Percentiles rank a stretch among this genome's conserved stretches.
Evolutionary conservation across 768 basidiomycete species (phyloP).

Genomic region (Rhodosporidiobolus odoratus): DNA sequence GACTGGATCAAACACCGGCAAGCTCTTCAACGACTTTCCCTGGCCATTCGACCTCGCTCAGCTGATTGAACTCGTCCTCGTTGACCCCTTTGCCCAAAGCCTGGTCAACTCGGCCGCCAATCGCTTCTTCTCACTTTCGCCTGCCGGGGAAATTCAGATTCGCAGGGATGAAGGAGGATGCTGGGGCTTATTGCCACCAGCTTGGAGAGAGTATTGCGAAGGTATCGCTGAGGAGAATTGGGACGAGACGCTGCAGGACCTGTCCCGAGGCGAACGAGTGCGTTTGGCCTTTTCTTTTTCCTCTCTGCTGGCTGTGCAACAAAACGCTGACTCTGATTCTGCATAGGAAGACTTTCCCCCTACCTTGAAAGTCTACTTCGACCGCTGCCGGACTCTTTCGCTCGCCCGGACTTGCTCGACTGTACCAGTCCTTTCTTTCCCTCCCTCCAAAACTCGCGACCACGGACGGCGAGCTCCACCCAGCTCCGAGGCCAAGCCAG

Average conservation of each 20-base stretch:
- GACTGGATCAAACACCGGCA: too few relatives aligned
- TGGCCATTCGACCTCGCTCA: neutral
- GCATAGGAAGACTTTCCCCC: constrained; percentile 1
- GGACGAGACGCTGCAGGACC: neutral
- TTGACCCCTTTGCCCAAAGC: neutral
- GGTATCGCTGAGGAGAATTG: neutral
- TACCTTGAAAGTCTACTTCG: neutral
- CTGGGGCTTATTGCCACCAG: constrained; percentile 14
- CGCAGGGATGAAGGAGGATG: neutral
- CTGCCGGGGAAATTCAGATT: neutral
- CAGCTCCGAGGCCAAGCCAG: too few relatives aligned
- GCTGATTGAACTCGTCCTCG: constrained; percentile 6
- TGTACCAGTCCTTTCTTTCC: constrained; percentile 18
- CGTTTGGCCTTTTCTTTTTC: neutral
- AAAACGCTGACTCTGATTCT: neutral
- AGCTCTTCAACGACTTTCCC: neutral
- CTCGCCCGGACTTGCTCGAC: constrained; percentile 23
- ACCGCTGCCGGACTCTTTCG: constrained; percentile 15
- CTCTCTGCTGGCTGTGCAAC: neutral
- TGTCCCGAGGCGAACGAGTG: neutral
- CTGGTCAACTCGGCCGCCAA: constrained; percentile 16
- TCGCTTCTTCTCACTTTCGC: constrained; percentile 8
- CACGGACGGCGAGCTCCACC: neutral
- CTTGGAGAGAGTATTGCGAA: constrained; percentile 14
- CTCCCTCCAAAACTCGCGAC: neutral